Evolutionary conservation across 2,329 filamentous ascomycete genomes (phyloP), one percentile per base, ranked within the genome.

Genomic region (Teratosphaeria epicoccoides): DNA sequence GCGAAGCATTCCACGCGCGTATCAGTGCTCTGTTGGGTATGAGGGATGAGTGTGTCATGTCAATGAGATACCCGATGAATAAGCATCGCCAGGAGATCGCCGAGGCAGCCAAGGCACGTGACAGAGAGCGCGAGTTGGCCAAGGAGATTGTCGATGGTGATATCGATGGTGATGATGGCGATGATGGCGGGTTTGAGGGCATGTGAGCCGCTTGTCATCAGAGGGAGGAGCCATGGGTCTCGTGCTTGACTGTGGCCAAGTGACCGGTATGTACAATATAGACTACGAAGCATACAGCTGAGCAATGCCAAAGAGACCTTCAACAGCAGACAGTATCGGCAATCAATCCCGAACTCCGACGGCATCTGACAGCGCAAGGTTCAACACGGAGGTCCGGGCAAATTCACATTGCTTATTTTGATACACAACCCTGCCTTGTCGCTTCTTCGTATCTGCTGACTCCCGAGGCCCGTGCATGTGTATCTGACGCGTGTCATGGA

Each of bases 11-110:
- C 79, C 91, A 98, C 70, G 91, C 95, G 67, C 88, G 93, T 65
- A 97, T 98, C 62, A 81, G 83, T 60, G 93, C 93, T 43, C 95
- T 93, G 70, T 77, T 98, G 62, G 82, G 84, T 52, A 80, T 98
- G 57, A 90, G 97, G 66, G 93, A 98, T 64, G 93, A 98, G 75
- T 97, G 91, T 66, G 90, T 98, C 65, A 97, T 95, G 87, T 91
- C 93, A 24, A 98, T 98, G 93, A 83, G 93, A 51, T 98, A 97
- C 73, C 93, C 93, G 2, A 97, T 97, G 91, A 96, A 98, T 75
- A 93, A 97, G 71, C 93, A 98, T 72, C 83, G 93, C 17, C 78
- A 97, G 51, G 93, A 98, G 72, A 79, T 98, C 51, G 97, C 96
- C 80, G 97, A 95, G 64, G 93, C 93, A 0, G 91, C 97, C 71